These are phyloP conservation scores for Omphalotus olearius DNA, from an alignment of 1,284 basidiomycete species.

Conservation along the genomic window DNA sequence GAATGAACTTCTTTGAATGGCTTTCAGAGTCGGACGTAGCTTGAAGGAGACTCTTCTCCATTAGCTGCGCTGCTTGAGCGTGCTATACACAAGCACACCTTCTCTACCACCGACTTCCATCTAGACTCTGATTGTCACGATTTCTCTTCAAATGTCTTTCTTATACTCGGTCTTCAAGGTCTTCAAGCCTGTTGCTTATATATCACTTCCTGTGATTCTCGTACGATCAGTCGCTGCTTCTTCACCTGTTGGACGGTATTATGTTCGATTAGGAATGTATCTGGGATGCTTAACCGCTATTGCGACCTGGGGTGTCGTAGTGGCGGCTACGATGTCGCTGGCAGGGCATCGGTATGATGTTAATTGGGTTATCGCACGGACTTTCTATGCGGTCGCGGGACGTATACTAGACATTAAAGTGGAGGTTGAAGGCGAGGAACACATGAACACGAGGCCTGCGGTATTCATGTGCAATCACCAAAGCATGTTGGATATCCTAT, in stretches of 20 bases:
- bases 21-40: background rate
- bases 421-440: slow-evolving; percentile 83
- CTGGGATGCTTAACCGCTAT: slow-evolving; percentile 70
- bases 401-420: slow-evolving; percentile 69
- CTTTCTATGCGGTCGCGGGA: slow-evolving; percentile 75
- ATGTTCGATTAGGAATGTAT: slow-evolving; percentile 73
- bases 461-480: slow-evolving; percentile 93
- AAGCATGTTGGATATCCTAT: slow-evolving; percentile 85
- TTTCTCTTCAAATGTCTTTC: slow-evolving; percentile 47
- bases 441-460: slow-evolving; percentile 63
- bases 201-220: slow-evolving; percentile 65
- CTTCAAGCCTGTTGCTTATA: slow-evolving; percentile 67
- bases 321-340: slow-evolving; percentile 68
- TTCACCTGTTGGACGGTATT: slow-evolving; percentile 61
- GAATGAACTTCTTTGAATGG: too few species aligned
- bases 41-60: slow-evolving; percentile 2
- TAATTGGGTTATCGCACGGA: slow-evolving; percentile 81
- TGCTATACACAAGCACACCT: slow-evolving; percentile 22
- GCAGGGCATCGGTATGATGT: slow-evolving; percentile 79
- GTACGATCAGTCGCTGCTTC: slow-evolving; percentile 53
- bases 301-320: slow-evolving; percentile 73
- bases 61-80: slow-evolving; percentile 6
- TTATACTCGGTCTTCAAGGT: slow-evolving; percentile 54
- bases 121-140: background rate
- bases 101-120: slow-evolving; percentile 43